Base-by-base conservation (phyloP, 305 asterid species). In the Fraxinus floribunda region DNA sequence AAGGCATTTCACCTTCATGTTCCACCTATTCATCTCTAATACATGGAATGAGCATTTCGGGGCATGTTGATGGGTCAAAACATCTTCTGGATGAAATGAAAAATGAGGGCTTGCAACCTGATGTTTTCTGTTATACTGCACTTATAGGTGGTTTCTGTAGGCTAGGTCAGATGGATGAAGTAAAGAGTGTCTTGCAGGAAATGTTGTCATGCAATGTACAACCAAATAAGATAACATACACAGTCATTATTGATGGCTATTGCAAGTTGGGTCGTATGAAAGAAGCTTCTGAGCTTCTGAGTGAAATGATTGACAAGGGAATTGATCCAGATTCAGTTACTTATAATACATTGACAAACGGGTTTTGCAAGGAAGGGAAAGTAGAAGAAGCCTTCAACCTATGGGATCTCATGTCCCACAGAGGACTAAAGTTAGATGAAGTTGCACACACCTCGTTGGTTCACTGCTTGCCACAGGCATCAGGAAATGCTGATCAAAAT, bases 121-220 rank as follows among this genome's bases (percentile, higher is more conserved):
- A 94, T 84, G 97, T 94, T 83, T 89, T 94, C 78, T 91, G 97
- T 84, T 94, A 93, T 84, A 95, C 99, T 79, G 98, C 97, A 34
- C 83, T 95, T 44, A 88, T 95, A 29, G 87, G 91, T 81, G 97
- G 99, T 71, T 92, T 89, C 83, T 92, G 97, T 87, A 94, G 90
- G 89, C 76, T 92, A 78, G 98, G 98, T 22, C 93, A 87, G 84
- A 94, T 92, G 93, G 88, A 88, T 78, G 91, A 89, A 86, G 97
- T 85, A 16, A 89, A 82, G 87, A 79, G 78, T 80, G 80, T 89
- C 62, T 89, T 91, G 86, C 88, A 83, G 85, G 97, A 93, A 87
- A 95, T 95, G 98, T 86, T 84, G 84, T 90, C 90, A 13, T 83
- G 78, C 52, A 78, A 85, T 46, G 46, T 91, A 81, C 86, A 77